These are phyloP conservation scores for Paxillus rubicundulus DNA, from an alignment of 768 basidiomycete genomes.

Conservation along the genomic window DNA sequence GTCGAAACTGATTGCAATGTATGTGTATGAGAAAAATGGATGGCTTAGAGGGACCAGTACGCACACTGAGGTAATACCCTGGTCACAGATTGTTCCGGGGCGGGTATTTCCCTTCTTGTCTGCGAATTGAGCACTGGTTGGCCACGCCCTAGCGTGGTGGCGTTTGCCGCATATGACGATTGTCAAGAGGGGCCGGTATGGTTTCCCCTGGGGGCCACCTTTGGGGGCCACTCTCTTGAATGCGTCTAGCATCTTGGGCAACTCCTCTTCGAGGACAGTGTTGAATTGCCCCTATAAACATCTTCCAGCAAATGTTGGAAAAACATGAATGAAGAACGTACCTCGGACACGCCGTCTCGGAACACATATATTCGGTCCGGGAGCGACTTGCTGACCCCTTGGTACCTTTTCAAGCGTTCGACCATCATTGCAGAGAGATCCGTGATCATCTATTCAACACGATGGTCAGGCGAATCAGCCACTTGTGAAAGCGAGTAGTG, in stretches of 20 bases:
- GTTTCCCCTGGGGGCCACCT: constrained; percentile 37
- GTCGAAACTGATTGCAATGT: constrained; percentile 44
- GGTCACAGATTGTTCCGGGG: constrained; percentile 79
- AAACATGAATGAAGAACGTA: constrained; percentile 25
- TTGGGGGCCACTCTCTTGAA: constrained; percentile 48
- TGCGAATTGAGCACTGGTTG: constrained; percentile 47
- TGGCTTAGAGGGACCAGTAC: constrained; percentile 19
- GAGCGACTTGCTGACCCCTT: constrained; percentile 51
- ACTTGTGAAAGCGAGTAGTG: not conserved
- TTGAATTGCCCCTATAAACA: constrained; percentile 68
- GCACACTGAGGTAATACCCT: constrained; percentile 70
- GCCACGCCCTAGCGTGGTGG: constrained; percentile 55
- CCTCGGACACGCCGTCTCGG: constrained; percentile 83
- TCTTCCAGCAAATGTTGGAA: not conserved
- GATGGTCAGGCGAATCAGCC: not conserved
- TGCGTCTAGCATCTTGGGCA: constrained; percentile 58
- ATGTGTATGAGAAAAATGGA: not conserved
- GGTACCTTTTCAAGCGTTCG: constrained; percentile 61
- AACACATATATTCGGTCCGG: constrained; percentile 72
- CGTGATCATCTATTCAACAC: constrained; percentile 59
- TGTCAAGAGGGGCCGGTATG: constrained; percentile 62
- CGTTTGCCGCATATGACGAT: constrained; percentile 84
- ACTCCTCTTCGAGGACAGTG: constrained; percentile 55
- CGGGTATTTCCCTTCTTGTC: constrained; percentile 72
- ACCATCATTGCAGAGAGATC: constrained; percentile 65